Conservation (phyloP, 2,329 filamentous ascomycete genomes). For the Westerdykella aurantiaca region DNA sequence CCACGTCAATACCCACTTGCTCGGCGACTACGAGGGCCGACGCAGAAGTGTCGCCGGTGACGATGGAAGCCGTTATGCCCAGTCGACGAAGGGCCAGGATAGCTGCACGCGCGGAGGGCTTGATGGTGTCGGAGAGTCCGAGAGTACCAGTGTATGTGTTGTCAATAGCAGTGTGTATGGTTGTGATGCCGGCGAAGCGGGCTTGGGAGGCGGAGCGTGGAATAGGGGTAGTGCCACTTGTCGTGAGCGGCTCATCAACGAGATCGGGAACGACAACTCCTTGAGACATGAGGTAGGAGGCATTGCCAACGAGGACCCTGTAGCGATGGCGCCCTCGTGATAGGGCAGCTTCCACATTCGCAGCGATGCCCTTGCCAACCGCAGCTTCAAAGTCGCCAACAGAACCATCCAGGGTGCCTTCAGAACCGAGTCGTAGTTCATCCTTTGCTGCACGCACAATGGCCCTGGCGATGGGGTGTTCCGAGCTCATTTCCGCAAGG, state of each 20-base stretch:
- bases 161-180: slow-evolving; percentile 87
- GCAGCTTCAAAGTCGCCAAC: slow-evolving; percentile 77
- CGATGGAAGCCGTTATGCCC: slow-evolving; percentile 81
- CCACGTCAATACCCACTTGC: slow-evolving; percentile 70
- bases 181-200: slow-evolving; percentile 65
- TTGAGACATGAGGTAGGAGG: slow-evolving; percentile 66
- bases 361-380: slow-evolving; percentile 80
- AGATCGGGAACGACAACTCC: slow-evolving; percentile 57
- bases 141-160: slow-evolving; percentile 74
- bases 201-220: slow-evolving; percentile 31
- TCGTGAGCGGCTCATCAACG: slow-evolving; percentile 48
- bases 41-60: slow-evolving; percentile 84
- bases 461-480: slow-evolving; percentile 92
- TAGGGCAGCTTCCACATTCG: slow-evolving; percentile 70
- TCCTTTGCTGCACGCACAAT: slow-evolving; percentile 70
- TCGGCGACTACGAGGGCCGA: slow-evolving; percentile 80
- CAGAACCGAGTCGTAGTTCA: slow-evolving; percentile 65
- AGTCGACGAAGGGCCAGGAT: slow-evolving; percentile 78
- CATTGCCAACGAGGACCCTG: slow-evolving; percentile 77
- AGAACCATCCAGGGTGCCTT: slow-evolving; percentile 73
- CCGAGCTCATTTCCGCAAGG: slow-evolving; percentile 90
- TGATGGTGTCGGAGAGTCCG: slow-evolving; percentile 83
- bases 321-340: slow-evolving; percentile 66
- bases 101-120: slow-evolving; percentile 74
- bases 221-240: slow-evolving; percentile 20